A percentile compares a stretch with the other conserved stretches of the same genome.
Conservation (phyloP, 176 grass and related monocot species). For the Leersia perrieri region DNA sequence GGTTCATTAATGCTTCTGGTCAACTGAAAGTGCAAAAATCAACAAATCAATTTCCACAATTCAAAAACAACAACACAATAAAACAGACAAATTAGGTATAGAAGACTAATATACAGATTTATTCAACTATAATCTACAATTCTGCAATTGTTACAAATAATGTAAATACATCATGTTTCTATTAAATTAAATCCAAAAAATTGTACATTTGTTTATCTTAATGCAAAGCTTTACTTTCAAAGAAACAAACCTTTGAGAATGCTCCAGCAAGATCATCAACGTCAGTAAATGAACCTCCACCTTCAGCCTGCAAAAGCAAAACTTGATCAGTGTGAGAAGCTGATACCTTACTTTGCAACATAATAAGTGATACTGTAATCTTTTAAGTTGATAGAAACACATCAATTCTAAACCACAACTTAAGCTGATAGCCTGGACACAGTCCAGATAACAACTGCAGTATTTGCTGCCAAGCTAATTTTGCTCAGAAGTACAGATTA, state of each 20-base stretch:
- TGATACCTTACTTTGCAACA: neutral
- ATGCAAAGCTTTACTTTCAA: neutral
- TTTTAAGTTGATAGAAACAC: neutral
- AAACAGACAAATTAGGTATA: neutral
- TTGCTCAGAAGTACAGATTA: neutral
- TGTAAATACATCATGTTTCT: neutral
- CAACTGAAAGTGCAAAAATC: conserved; percentile 45
- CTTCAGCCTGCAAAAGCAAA: conserved; percentile 44
- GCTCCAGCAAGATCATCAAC: conserved; percentile 60
- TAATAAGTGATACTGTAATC: neutral
- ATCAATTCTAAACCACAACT: neutral
- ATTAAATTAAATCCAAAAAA: neutral
- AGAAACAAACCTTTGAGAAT: conserved; percentile 55
- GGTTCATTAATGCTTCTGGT: conserved; percentile 44
- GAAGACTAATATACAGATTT: neutral
- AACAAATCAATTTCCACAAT: neutral
- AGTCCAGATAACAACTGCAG: neutral
- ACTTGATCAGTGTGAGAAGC: conserved; percentile 9
- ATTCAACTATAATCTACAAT: neutral
- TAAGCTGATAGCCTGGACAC: neutral
- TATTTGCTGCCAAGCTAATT: neutral
- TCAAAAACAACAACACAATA: neutral
- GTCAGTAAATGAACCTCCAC: conserved; percentile 45
- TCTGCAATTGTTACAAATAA: conserved; percentile 2
- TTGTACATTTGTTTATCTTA: neutral